Base-by-base conservation (phyloP, 2,329 filamentous ascomycete genomes). In the Diaporthe humulicola region DNA sequence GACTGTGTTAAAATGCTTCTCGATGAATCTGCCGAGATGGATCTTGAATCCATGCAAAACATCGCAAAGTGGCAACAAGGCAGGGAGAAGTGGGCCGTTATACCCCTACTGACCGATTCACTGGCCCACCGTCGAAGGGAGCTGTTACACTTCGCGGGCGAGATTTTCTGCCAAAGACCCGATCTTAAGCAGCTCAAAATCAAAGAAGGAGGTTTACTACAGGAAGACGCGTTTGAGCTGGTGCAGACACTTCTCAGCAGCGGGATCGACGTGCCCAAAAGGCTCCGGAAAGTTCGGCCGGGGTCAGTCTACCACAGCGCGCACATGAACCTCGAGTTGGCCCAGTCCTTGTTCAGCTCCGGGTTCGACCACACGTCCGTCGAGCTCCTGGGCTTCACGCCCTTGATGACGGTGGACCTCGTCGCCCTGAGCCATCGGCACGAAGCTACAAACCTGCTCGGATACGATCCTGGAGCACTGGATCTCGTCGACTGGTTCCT, bases 291-390 rank as follows among this genome's bases (percentile, higher is more conserved):
- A 4, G 33, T 54, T 3, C 64, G 38, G n/a, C 64, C 64, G 2
- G 64, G 64, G 0, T 69, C 64, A 2, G 45, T 69, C 6, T 69
- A 52, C 25, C 64, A 69, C 30, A 7, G 64, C 64, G 45, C 64
- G 14, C 4, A 54, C n/a, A 69, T 69, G 64, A 69, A 69, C n/a
- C 14, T 14, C 3, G 64, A 69, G 64, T n/a, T 9, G 2, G 45
- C 45, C 33, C 14, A 69, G 15, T 38, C 45, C 8, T 8, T 69
- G 14, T 54, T 52, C 33, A 28, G 8, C 1, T 15, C 64, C 25
- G 64, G 64, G 1, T 69, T 69, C 45, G 12, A 9, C 64, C 64
- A 69, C n/a, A 33, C 64, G 54, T 4, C 5, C 4, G 45, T 69
- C 5, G 33, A 38, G 0, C 28, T 40, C 33, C 4, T 28, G 1